Evolutionary conservation across 257 asterid species (phyloP).

Genomic region (Scutellaria barbata): DNA sequence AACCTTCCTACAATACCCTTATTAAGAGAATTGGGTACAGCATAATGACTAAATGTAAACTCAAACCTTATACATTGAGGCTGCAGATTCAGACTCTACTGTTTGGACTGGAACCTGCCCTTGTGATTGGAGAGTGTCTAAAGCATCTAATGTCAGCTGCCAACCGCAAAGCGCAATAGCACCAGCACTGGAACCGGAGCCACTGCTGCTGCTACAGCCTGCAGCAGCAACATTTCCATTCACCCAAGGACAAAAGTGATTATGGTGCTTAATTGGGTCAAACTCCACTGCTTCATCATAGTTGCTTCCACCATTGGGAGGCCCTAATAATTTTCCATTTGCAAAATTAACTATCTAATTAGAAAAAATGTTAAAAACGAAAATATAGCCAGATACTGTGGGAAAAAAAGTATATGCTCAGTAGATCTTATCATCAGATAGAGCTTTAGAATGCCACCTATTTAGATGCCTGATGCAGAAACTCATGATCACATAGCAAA

Average conservation of each 20-base stretch:
- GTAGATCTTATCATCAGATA: slow-evolving; percentile 20
- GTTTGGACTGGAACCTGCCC: slow-evolving; percentile 89
- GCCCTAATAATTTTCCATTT: slow-evolving; percentile 55
- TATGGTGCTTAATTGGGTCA: slow-evolving; percentile 93
- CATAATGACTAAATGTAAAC: not conserved
- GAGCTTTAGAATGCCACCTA: slow-evolving; percentile 21
- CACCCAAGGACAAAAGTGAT: slow-evolving; percentile 97
- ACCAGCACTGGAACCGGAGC: slow-evolving; percentile 78
- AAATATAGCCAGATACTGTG: slow-evolving; percentile 19
- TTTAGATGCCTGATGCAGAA: slow-evolving; percentile 15
- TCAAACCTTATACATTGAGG: slow-evolving; percentile 89
- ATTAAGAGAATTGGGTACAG: too few species aligned
- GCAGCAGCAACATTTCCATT: slow-evolving; percentile 99
- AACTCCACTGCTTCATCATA: slow-evolving; percentile 88
- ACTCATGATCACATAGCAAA: slow-evolving; percentile 20
- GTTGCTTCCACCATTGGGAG: slow-evolving; percentile 89
- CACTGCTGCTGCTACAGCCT: slow-evolving; percentile 74
- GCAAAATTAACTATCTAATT: slow-evolving; percentile 33
- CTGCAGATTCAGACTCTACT: slow-evolving; percentile 98
- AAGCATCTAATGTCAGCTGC: slow-evolving; percentile 97
- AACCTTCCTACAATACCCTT: too few species aligned
- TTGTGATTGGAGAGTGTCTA: slow-evolving; percentile 84
- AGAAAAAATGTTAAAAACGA: slow-evolving; percentile 15
- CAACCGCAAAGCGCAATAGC: slow-evolving; percentile 88
- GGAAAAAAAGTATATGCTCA: not conserved